Percentiles rank a stretch among this genome's conserved stretches.
These are phyloP conservation scores for Cyclotella sp. DNA, from an alignment of 108 stramenopile genomes.

Conservation along the genomic window DNA sequence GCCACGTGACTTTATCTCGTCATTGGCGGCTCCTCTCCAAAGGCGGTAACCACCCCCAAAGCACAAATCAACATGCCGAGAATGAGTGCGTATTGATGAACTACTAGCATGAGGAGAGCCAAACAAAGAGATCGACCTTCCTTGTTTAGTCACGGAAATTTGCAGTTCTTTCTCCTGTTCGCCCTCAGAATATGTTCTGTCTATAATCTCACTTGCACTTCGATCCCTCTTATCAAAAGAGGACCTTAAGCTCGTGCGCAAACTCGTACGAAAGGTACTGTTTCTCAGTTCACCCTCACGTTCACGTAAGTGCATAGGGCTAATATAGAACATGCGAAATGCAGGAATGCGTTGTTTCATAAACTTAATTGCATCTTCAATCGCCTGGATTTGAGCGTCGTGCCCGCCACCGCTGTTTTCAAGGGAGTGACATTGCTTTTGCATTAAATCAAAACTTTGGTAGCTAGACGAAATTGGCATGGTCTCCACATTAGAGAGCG, in stretches of 20 bases:
- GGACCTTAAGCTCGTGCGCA: no score
- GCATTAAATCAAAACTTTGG: background rate
- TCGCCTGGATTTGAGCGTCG: constrained; percentile 6
- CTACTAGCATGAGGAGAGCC: constrained; percentile 20
- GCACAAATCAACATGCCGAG: constrained; percentile 39
- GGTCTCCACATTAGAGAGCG: background rate
- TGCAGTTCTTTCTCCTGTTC: background rate
- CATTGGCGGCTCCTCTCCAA: background rate
- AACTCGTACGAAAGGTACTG: constrained; percentile 20
- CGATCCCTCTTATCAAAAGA: constrained; percentile 8
- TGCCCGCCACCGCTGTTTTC: background rate
- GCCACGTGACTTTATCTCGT: background rate
- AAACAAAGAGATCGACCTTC: constrained; percentile 38
- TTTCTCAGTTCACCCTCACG: constrained; percentile 44
- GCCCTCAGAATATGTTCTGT: background rate
- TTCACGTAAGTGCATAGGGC: constrained; percentile 69
- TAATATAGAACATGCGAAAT: constrained; percentile 80
- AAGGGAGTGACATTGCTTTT: background rate
- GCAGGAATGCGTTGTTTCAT: constrained; percentile 68
- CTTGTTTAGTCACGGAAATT: constrained; percentile 14
- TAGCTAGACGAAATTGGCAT: constrained; percentile 1
- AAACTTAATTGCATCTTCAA: constrained; percentile 44
- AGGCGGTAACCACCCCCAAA: constrained; percentile 39
- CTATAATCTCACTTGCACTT: background rate
- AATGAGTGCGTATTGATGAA: constrained; percentile 28